Evolutionary conservation across 2,329 filamentous ascomycete genomes (phyloP).

Genomic region (Hysterium pulicare): DNA sequence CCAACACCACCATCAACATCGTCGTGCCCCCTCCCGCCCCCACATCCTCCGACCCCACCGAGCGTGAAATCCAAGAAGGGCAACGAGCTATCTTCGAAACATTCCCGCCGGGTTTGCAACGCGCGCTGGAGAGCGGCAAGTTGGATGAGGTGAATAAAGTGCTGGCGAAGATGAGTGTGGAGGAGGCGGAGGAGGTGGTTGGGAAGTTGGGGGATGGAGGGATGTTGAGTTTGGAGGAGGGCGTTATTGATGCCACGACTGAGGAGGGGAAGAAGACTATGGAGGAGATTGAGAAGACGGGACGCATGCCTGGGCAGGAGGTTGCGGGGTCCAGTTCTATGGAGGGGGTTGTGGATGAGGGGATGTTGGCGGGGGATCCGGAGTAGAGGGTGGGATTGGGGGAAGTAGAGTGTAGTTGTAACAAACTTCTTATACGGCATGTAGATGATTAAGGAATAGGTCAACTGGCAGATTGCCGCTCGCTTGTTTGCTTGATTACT

Average conservation of each 20-base stretch:
- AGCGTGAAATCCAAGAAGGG: constrained; percentile 59
- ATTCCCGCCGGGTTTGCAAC: constrained; percentile 77
- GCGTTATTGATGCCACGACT: constrained; percentile 93
- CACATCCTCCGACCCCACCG: constrained; percentile 43
- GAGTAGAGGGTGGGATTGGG: constrained; percentile 16
- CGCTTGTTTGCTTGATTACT: too few relatives aligned
- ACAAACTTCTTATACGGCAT: not conserved
- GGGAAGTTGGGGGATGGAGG: constrained; percentile 77
- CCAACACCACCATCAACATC: constrained; percentile 88
- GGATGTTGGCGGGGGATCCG: constrained; percentile 28
- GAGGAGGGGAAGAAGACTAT: constrained; percentile 76
- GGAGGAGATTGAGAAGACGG: constrained; percentile 59
- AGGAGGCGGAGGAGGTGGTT: constrained; percentile 82
- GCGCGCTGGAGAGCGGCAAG: constrained; percentile 81
- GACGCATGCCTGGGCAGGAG: constrained; percentile 34
- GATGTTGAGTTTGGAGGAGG: constrained; percentile 85
- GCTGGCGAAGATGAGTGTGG: constrained; percentile 81
- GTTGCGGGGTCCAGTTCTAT: constrained; percentile 48
- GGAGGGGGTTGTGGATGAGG: constrained; percentile 12
- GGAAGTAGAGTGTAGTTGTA: not conserved
- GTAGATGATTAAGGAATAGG: not conserved
- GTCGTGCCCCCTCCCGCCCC: constrained; percentile 64
- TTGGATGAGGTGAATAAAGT: constrained; percentile 87
- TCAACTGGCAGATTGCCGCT: too few relatives aligned
- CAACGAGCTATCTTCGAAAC: constrained; percentile 74